Evolutionary conservation across 495 filamentous ascomycete genomes (phyloP).

Genomic region (Sordaria brevicollis): DNA sequence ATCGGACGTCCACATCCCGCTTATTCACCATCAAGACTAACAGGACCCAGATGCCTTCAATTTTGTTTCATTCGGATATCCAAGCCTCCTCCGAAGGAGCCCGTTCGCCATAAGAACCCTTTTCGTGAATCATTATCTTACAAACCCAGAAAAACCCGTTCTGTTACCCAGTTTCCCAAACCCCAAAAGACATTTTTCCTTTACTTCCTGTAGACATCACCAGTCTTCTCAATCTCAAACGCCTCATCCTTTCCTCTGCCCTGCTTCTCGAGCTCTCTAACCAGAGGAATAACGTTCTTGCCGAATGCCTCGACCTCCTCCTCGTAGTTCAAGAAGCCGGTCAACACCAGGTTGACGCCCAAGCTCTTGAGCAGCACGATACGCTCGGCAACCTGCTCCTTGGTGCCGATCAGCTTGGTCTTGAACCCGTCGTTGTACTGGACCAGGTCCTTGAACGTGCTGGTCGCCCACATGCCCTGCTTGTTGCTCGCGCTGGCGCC

Average conservation of each 20-base stretch:
- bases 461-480: conserved; percentile 38
- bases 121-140: not conserved
- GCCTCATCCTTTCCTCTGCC: conserved; percentile 35
- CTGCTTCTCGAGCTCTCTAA: conserved; percentile 31
- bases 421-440: conserved; percentile 45
- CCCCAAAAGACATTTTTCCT: not conserved
- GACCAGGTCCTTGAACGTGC: conserved; percentile 37
- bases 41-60: not conserved
- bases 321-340: conserved; percentile 38
- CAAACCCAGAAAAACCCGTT: not conserved
- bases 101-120: not conserved
- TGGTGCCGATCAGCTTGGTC: conserved; percentile 39
- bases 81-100: not conserved
- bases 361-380: conserved; percentile 37
- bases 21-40: not conserved
- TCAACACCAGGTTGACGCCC: conserved; percentile 31
- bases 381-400: conserved; percentile 37
- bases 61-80: not conserved
- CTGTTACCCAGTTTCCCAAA: not conserved
- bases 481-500: conserved; percentile 31
- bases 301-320: conserved; percentile 39
- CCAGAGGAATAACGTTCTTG: conserved; percentile 30
- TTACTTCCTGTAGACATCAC: conserved; percentile 25
- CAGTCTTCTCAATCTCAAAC: conserved; percentile 30
- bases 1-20: not conserved